Evolutionary conservation across 805 yeast species (phyloP), one percentile per base, ranked within the genome.

Genomic region (Yarrowia sp.): DNA sequence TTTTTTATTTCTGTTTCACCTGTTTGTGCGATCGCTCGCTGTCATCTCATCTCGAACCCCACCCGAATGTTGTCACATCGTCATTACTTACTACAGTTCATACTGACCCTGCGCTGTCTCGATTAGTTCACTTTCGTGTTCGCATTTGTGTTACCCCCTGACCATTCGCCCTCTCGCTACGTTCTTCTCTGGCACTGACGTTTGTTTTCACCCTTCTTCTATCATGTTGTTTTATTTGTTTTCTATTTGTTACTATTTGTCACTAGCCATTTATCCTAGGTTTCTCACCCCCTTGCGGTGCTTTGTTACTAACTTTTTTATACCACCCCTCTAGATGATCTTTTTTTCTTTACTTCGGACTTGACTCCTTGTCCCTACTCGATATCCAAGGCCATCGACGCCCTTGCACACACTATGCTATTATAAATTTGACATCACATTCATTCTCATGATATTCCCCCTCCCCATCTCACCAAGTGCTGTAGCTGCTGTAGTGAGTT

Each of bases 91-190:
- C 44, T n/a, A 39, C 29, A 22, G 16, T 22, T 39, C 29, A 39
- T 39, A 38, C 49, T 25, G 49, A 42, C 49, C 49, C 19, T 42
- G 32, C 49, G 49, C 49, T 42, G 49, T 42, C 49, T 25, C 49
- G 49, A 16, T 25, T 25, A 22, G 29, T 39, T 39, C 29, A n/a
- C n/a, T n/a, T n/a, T n/a, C n/a, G n/a, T n/a, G n/a, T n/a, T n/a
- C n/a, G n/a, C n/a, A n/a, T n/a, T 22, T 36, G 22, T 36, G 39
- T 36, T 36, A 19, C 18, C 42, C 10, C n/a, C 29, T 16, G 44
- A 39, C 44, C 44, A 8, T 25, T 25, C 49, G 49, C 49, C 16
- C 33, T 42, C 49, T 6, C 33, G 49, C 49, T 25, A 16, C 29
- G 44, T 39, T 39, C 29, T 39, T 1, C 29, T 39, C n/a, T 38